These are phyloP conservation scores for Myrica gale DNA, from an alignment of 306 rosid genomes.

Conservation along the genomic window DNA sequence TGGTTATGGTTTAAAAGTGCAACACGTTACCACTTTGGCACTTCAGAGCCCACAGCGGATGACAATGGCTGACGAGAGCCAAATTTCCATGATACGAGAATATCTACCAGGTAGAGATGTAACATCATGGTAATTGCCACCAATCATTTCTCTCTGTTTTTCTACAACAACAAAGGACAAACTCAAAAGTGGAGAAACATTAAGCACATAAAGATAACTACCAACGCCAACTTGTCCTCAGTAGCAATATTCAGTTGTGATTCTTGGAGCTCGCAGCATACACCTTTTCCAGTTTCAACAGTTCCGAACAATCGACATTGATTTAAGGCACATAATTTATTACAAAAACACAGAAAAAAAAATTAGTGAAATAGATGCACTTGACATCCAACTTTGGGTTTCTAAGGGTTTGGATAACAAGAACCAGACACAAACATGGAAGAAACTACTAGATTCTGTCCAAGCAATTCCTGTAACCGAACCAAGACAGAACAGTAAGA, in stretches of 20 bases:
- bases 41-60: conserved; percentile 27
- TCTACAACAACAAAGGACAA: conserved; percentile 20
- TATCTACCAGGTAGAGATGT: conserved; percentile 39
- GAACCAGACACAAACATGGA: conserved; percentile 35
- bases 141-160: conserved; percentile 12
- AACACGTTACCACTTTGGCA: conserved; percentile 26
- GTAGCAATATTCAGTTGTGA: conserved; percentile 48
- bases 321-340: conserved; percentile 36
- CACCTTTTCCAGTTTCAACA: conserved; percentile 46
- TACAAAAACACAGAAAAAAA: conserved; percentile 33
- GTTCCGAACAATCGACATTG: conserved; percentile 56
- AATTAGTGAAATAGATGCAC: conserved; percentile 30
- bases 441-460: conserved; percentile 38
- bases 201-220: conserved; percentile 47
- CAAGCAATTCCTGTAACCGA: conserved; percentile 55
- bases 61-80: conserved; percentile 39
- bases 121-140: conserved; percentile 35
- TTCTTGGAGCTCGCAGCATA: conserved; percentile 42
- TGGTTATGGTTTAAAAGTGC: conserved; percentile 26
- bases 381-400: conserved; percentile 17
- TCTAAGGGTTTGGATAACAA: neutral
- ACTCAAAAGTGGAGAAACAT: conserved; percentile 23
- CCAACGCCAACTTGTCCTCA: conserved; percentile 49
- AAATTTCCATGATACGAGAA: conserved; percentile 28
- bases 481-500: conserved; percentile 43